Percentiles rank a stretch among this genome's conserved stretches.
These are phyloP conservation scores for Galerina sulciceps DNA, from an alignment of 768 basidiomycete genomes.

Conservation along the genomic window DNA sequence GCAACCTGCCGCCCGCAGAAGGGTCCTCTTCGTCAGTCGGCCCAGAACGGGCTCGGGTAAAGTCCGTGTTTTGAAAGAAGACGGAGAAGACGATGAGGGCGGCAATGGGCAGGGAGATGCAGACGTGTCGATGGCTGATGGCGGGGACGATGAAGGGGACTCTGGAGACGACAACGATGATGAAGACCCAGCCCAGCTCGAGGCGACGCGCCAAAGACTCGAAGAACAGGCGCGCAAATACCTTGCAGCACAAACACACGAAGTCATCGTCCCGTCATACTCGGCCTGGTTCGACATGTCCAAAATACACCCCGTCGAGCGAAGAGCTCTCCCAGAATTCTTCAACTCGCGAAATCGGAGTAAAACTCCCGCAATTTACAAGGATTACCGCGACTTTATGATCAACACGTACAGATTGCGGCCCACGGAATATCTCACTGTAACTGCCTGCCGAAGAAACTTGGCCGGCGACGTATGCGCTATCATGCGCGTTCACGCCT, in stretches of 20 bases:
- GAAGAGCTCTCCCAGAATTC: conserved; percentile 93
- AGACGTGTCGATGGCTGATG: conserved; percentile 79
- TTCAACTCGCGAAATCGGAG: conserved; percentile 94
- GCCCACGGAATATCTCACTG: conserved; percentile 94
- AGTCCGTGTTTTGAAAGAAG: conserved; percentile 49
- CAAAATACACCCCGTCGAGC: conserved; percentile 90
- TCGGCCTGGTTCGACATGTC: conserved; percentile 98
- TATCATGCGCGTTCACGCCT: conserved; percentile 98
- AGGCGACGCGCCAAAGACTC: conserved; percentile 76
- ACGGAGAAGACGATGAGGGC: conserved; percentile 70
- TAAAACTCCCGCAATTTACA: conserved; percentile 97
- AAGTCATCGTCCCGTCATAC: conserved; percentile 96
- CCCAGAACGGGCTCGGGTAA: conserved; percentile 48
- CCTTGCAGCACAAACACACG: conserved; percentile 95
- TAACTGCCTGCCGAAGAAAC: conserved; percentile 95
- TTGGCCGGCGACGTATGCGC: conserved; percentile 98
- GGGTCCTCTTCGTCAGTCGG: conserved; percentile 32
- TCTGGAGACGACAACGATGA: conserved; percentile 84
- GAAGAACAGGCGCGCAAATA: conserved; percentile 93
- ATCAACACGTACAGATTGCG: conserved; percentile 96
- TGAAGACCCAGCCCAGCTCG: conserved; percentile 83
- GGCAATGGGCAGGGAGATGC: conserved; percentile 25
- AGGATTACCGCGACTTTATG: conserved; percentile 99
- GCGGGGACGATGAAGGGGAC: conserved; percentile 74
- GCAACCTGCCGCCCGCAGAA: conserved; percentile 63